Base-by-base conservation (phyloP, 1,284 basidiomycete species). In the Testicularia cyperi region DNA sequence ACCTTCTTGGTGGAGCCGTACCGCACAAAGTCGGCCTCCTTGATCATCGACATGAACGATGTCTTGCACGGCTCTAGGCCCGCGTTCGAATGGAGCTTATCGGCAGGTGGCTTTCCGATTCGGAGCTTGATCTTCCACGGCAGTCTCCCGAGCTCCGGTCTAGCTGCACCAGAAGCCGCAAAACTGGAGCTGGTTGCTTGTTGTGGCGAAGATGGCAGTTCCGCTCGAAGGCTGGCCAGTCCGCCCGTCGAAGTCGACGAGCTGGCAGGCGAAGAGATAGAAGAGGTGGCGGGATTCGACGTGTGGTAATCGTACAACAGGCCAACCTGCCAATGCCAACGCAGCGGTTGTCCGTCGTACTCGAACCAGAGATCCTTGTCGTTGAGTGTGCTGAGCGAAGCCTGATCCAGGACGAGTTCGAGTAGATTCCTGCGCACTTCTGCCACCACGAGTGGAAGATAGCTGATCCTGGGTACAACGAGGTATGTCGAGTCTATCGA, bases 321-420 rank as follows among this genome's bases (percentile, higher is more conserved):
- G 1, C 70, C 70, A 15, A 72, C 45, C 24, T 67, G 70, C 70
- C 70, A 72, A 29, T 72, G 70, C 68, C 70, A 72, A 23, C 58
- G 19, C 4, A 72, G 56, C 25, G 70, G 68, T 19, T 54, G 44
- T 1, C 65, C 62, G n/a, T 61, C 55, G 31, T 54, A 65, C 30
- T 63, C 60, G 55, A 72, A 65, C 65, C 65, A 72, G n/a, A 60
- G 33, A 10, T 68, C 55, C 32, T 57, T 48, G 10, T 70, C 68
- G 32, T 58, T 57, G 7, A 63, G 20, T 14, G 23, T 31, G 7
- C 27, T 37, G 21, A 64, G 40, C 15, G 49, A 39, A 4, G 53
- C 35, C 18, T 44, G 51, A 19, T 65, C 63, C n/a, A 69, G 37
- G 1, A 61, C 55, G 18, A 65, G 34, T 10, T 60, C 61, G 15